Conservation (phyloP, 495 filamentous ascomycete species). For the Penicillium alfredii region DNA sequence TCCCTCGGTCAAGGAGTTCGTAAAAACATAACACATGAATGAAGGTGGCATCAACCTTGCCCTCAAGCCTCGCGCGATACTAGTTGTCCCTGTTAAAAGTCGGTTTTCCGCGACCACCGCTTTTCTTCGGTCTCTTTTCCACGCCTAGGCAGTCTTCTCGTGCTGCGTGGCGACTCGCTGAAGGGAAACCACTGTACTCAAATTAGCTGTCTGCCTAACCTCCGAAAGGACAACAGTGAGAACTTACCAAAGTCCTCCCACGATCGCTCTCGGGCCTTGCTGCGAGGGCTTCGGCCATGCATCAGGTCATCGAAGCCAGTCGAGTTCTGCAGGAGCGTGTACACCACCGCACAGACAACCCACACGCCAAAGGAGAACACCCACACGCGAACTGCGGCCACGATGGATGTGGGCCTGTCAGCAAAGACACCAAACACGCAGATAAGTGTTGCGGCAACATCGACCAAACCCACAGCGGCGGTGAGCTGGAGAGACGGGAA, state of each 20-base stretch:
- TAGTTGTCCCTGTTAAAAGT: not conserved
- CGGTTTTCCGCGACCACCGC: too few species aligned
- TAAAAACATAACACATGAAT: too few species aligned
- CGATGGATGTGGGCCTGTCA: conserved; percentile 58
- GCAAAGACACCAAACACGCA: conserved; percentile 76
- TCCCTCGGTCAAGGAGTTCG: too few species aligned
- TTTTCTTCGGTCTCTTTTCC: not conserved
- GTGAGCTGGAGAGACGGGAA: conserved; percentile 76
- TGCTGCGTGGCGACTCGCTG: conserved; percentile 64
- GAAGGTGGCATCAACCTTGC: too few species aligned
- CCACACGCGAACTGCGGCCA: conserved; percentile 81
- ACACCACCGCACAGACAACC: conserved; percentile 64
- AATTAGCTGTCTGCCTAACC: conserved; percentile 14
- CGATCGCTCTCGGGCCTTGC: conserved; percentile 65
- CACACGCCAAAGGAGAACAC: conserved; percentile 75
- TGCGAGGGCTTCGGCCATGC: conserved; percentile 78
- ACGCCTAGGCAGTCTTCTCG: not conserved
- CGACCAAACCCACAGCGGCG: conserved; percentile 71
- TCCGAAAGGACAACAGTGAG: not conserved
- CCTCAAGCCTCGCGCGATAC: too few species aligned
- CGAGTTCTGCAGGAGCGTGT: conserved; percentile 73
- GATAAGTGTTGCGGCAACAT: conserved; percentile 78
- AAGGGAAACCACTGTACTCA: conserved; percentile 61
- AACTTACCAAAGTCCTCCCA: conserved; percentile 81
- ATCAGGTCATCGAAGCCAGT: conserved; percentile 81